Evolutionary conservation across 495 filamentous ascomycete species (phyloP), one percentile per base, ranked within the genome.

Genomic region (Hypoxylon rickii): DNA sequence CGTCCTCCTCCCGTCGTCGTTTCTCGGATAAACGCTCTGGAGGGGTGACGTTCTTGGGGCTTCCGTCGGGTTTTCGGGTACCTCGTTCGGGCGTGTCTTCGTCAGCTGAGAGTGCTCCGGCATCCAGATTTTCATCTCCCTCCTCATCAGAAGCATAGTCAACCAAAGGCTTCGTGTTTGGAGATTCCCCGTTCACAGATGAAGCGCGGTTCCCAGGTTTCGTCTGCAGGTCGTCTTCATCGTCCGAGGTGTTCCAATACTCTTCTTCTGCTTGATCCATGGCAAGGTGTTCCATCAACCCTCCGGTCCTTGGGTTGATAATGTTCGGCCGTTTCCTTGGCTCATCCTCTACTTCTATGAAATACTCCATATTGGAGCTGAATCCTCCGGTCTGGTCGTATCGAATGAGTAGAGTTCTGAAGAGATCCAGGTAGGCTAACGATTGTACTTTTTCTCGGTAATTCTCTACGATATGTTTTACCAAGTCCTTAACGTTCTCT

Each of bases 241-340:
- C 92, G 54, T 96, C 89, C 48, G 96, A 91, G 7, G 84, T 86
- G 68, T 95, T 93, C 79, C 96, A 97, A 70, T 98, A 98, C 22
- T 90, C 90, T 61, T 97, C 93, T 70, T 97, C 89, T 1, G 84
- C 84, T 16, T 86, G 79, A 67, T 97, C 95, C 75, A 92, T 81
- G 1, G 63, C 41, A 7, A 79, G 62, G 7, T 77, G 75, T 57
- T 96, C 94, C 71, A 84, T 87, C 41, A 90, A 79, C 7, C 86
- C 89, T 19, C 63, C 60, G 58, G 84, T 84, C 80, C 89, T 92
- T 52, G 86, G 77, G 24, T 71, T 68, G 22, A 83, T 82, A 18
- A 87, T 87, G 48, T 86, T 89, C 34, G 83, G 65, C 17, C 78
- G 81, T 20, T 78, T 79, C 63, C 84, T 76, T 33, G 65, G 61